Evolutionary conservation across 2,329 filamentous ascomycete genomes (phyloP).

Genomic region (Pestalotiopsis sp.): DNA sequence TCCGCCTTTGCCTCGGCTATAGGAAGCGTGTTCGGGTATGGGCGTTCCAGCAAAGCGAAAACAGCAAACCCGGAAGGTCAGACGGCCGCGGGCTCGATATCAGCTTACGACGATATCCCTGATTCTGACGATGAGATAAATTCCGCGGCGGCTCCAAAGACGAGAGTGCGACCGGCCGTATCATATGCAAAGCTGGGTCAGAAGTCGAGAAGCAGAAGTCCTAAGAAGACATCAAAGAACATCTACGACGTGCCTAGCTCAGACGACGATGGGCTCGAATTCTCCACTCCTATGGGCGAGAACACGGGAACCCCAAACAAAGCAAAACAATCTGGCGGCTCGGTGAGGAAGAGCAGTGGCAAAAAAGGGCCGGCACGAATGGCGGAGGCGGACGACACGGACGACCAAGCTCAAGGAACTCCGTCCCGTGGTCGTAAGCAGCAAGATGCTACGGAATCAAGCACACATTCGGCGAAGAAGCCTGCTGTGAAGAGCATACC

Average conservation of each 20-base stretch:
- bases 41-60: conserved; percentile 3
- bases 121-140: background rate
- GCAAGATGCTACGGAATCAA: background rate
- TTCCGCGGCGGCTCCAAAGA: background rate
- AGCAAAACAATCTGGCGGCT: conserved; percentile 15
- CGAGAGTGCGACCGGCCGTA: conserved; percentile 18
- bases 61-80: background rate
- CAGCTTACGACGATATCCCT: conserved; percentile 4
- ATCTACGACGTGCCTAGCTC: conserved; percentile 33
- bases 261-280: conserved; percentile 27
- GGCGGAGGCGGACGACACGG: background rate
- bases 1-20: conserved; percentile 12
- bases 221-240: conserved; percentile 16
- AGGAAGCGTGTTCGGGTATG: conserved; percentile 3
- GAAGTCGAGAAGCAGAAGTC: conserved; percentile 12
- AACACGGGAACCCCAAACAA: conserved; percentile 15
- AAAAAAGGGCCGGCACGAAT: background rate
- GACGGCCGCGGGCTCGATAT: background rate
- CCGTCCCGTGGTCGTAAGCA: conserved; percentile 15
- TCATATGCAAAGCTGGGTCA: conserved; percentile 26
- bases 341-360: background rate
- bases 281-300: conserved; percentile 2
- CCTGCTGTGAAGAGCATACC: conserved; percentile 17
- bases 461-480: background rate
- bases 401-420: conserved; percentile 2